phyloP scores from a whole-genome alignment of 1,284 basidiomycete species.

The Butyriboletus pseudospeciosus region DNA sequence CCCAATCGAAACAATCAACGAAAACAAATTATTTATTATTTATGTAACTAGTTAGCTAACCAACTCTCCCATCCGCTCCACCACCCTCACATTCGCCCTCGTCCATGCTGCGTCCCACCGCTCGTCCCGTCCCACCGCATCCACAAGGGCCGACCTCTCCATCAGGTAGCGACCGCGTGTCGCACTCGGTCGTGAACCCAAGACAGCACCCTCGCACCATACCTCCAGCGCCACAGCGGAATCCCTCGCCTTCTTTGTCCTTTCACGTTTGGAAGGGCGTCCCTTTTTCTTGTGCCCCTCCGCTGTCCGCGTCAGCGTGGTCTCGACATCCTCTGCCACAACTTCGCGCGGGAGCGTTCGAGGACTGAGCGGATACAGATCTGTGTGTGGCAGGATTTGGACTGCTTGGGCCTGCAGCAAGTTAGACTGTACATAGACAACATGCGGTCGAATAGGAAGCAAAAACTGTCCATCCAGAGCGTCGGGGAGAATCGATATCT shows the following conservation, averaged over 20 bases:
- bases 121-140: slow-evolving; percentile 26
- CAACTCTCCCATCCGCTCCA: slow-evolving; percentile 45
- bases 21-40: neutral
- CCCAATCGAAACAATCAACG: neutral
- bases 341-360: slow-evolving; percentile 61
- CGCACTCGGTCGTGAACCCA: slow-evolving; percentile 25
- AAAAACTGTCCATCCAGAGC: slow-evolving; percentile 38
- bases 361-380: slow-evolving; percentile 53
- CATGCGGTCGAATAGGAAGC: slow-evolving; percentile 46
- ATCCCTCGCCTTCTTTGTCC: slow-evolving; percentile 49
- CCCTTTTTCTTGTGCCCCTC: slow-evolving; percentile 52
- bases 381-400: slow-evolving; percentile 53
- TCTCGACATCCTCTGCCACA: slow-evolving; percentile 37
- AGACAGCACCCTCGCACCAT: slow-evolving; percentile 39
- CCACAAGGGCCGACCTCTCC: slow-evolving; percentile 41
- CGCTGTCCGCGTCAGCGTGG: slow-evolving; percentile 1
- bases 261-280: slow-evolving; percentile 61
- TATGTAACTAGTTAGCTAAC: neutral
- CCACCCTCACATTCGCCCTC: slow-evolving; percentile 46
- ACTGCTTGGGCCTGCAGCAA: slow-evolving; percentile 51
- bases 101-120: slow-evolving; percentile 27
- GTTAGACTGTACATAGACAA: slow-evolving; percentile 43
- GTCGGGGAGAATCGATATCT: slow-evolving; percentile 45
- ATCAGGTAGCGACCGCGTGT: slow-evolving; percentile 39
- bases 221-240: slow-evolving; percentile 48